Evolutionary conservation across 2,329 filamentous ascomycete species (phyloP).

Genomic region (Lachnellula subtilissima): DNA sequence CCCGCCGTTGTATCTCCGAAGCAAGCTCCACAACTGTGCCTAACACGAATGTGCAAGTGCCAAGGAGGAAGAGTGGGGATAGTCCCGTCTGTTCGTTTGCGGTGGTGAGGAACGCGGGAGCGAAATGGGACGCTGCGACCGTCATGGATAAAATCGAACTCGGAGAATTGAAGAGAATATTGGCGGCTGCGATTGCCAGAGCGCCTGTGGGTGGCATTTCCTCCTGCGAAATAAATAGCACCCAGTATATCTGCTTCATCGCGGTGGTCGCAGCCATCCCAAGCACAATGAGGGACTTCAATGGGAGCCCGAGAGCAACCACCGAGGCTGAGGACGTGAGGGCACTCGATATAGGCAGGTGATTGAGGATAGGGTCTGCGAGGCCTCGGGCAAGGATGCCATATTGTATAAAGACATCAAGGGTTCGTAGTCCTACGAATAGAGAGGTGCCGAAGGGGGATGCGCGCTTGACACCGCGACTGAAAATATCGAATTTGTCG

Average conservation of each 20-base stretch:
- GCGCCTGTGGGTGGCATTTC: slow-evolving; percentile 43
- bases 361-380: slow-evolving; percentile 39
- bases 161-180: slow-evolving; percentile 49
- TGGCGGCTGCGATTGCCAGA: slow-evolving; percentile 44
- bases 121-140: slow-evolving; percentile 39
- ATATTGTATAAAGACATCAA: slow-evolving; percentile 46
- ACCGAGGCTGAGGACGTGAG: slow-evolving; percentile 37
- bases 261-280: slow-evolving; percentile 7
- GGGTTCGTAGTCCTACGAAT: slow-evolving; percentile 40
- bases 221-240: slow-evolving; percentile 43
- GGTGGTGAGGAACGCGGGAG: slow-evolving; percentile 17
- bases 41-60: slow-evolving; percentile 43
- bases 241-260: slow-evolving; percentile 54
- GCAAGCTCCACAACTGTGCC: slow-evolving; percentile 51
- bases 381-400: slow-evolving; percentile 45
- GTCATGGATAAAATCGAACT: slow-evolving; percentile 52
- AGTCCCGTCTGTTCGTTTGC: slow-evolving; percentile 1
- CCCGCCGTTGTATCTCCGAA: slow-evolving; percentile 52
- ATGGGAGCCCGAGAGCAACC: slow-evolving; percentile 43
- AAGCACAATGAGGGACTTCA: slow-evolving; percentile 38
- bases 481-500: background rate
- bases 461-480: slow-evolving; percentile 9
- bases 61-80: slow-evolving; percentile 39
- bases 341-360: slow-evolving; percentile 38
- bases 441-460: slow-evolving; percentile 35